Evolutionary conservation across 768 basidiomycete genomes (phyloP), one percentile per base, ranked within the genome.

Genomic region (Tricholoma matsutake): DNA sequence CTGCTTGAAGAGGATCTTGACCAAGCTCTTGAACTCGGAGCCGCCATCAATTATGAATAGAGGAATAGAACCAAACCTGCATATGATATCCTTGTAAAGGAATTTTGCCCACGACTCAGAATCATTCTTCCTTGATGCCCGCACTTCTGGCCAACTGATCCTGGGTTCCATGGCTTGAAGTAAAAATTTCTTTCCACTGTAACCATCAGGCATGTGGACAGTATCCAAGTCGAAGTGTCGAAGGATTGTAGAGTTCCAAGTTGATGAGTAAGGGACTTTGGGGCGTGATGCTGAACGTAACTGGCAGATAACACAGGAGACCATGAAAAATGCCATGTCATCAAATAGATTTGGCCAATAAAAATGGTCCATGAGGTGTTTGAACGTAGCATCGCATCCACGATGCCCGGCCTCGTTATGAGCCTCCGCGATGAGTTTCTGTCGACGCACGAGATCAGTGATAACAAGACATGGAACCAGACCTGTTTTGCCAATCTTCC

Each of bases 281-380:
- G 75, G 64, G 10, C 65, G 66, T 1, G 51, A 28, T 2, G 59
- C 61, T 5, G 67, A 62, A 1, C 65, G 62, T 9, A 69, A 59
- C 58, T 78, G 76, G 29, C 76, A 78, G 9, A 66, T 60, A n/a
- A n/a, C n/a, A n/a, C n/a, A n/a, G n/a, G n/a, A n/a, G n/a, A n/a
- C n/a, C n/a, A n/a, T n/a, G n/a, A 71, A 74, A 55, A 67, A 74
- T 1, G 61, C 34, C 4, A 75, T 53, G 11, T 74, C 64, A 8
- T 66, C 59, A 29, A 68, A 64, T 71, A 76, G 73, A 52, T 73
- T 67, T 0, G 73, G 78, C 78, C 76, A 78, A 62, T 72, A 75
- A 32, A 68, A 72, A 0, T 68, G 58, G 9, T 74, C 67, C 0
- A 28, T 6, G 1, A 75, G 56, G 16, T 59, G 28, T 1, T 49